Conservation (phyloP, 106 monocot species). For the Dendrobium nobile region DNA sequence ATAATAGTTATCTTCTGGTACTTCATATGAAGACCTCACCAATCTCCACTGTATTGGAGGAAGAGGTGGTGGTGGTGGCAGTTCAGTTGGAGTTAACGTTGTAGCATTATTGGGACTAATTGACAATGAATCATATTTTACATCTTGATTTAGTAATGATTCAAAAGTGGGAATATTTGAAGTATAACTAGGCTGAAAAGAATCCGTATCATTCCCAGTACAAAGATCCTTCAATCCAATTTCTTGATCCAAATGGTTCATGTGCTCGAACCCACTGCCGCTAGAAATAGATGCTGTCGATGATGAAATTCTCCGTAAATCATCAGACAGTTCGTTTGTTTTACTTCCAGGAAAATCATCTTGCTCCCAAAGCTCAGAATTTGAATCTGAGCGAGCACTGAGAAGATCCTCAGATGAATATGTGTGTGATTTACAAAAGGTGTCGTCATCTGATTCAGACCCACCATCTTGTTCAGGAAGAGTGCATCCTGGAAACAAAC, state of each 20-base stretch:
- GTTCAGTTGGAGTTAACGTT: conserved; percentile 22
- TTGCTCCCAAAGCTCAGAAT: conserved; percentile 78
- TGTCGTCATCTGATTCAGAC: conserved; percentile 89
- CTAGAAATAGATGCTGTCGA: conserved; percentile 33
- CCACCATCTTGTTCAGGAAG: conserved; percentile 26
- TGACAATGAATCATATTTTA: conserved; percentile 8
- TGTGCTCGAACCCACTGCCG: conserved; percentile 23
- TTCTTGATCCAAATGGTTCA: conserved; percentile 18
- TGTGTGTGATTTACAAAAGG: conserved; percentile 61
- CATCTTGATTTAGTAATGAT: not conserved
- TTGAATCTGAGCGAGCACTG: conserved; percentile 54
- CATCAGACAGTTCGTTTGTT: conserved; percentile 28
- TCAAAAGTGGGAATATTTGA: conserved; percentile 37
- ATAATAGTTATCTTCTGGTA: conserved; percentile 14
- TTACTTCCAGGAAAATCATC: conserved; percentile 27
- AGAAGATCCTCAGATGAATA: conserved; percentile 62
- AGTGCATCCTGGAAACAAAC: conserved; percentile 39
- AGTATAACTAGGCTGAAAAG: conserved; percentile 23
- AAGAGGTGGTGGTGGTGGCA: conserved; percentile 76
- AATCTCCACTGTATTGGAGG: conserved; percentile 83
- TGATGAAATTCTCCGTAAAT: conserved; percentile 32
- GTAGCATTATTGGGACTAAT: conserved; percentile 11
- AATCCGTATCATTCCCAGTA: conserved; percentile 12
- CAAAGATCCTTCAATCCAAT: conserved; percentile 12
- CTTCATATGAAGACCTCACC: conserved; percentile 16